Evolutionary conservation across 192 early-diverging fungal species (phyloP), one percentile per base, ranked within the genome.

Genomic region (Backusella tarrabulga): DNA sequence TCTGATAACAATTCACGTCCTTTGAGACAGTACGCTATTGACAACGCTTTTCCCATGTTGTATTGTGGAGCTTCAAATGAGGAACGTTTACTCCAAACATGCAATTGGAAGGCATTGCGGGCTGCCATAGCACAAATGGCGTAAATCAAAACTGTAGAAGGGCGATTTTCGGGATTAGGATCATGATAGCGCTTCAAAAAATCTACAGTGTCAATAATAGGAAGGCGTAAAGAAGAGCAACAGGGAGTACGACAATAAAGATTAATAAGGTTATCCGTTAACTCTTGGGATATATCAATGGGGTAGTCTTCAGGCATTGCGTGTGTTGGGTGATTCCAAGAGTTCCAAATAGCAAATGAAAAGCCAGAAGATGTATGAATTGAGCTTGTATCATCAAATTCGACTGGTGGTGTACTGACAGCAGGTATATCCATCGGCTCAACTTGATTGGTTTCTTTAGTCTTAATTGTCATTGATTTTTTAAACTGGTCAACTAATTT

Each of bases 11-110:
- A 41, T 46, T 83, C 81, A 12, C 81, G 78, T 0, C 78, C 78
- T n/a, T 71, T 68, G 34, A 79, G 38, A 35, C 75, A 77, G 12
- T 79, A 83, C 0, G 81, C 81, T 0, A 79, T 41, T 3, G 81
- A 83, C 17, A 83, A 50, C 34, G 78, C 75, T 46, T 83, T 83
- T 34, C 81, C 81, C 81, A 83, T 83, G 26, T 79, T 83, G 35
- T 80, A 76, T 19, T 83, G 63, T 14, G 81, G 76, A 9, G 75
- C 71, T n/a, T 79, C 71, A 42, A 50, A 70, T 23, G 73, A 52
- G 15, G 77, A 71, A 1, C 76, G 78, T 17, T 73, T 75, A 38
- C 68, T 75, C 81, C 81, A 83, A 26, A 83, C 78, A 67, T 83
- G 81, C 19, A 83, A 26, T 17, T 83, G 81, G 44, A 83, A 83